Conservation (phyloP, 2,329 filamentous ascomycete species). For the Neoarthrinium moseri region DNA sequence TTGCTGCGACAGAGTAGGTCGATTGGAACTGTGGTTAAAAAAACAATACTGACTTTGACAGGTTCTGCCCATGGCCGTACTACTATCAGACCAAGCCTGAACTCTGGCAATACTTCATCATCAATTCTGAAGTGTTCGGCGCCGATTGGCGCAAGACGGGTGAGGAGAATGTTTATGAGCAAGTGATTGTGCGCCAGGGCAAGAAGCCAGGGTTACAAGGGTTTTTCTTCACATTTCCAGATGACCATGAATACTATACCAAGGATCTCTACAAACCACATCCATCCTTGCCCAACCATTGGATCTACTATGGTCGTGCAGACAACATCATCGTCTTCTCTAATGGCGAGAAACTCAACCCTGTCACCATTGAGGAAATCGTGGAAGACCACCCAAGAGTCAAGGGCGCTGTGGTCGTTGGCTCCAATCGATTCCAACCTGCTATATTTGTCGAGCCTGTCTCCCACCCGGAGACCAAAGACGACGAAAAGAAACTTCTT, state of each 20-base stretch:
- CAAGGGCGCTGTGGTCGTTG: conserved; percentile 43
- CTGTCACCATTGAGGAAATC: conserved; percentile 39
- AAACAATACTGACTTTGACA: conserved; percentile 18
- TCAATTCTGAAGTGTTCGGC: conserved; percentile 39
- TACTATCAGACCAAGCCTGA: conserved; percentile 30
- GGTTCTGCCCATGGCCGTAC: conserved; percentile 32
- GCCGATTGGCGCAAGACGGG: conserved; percentile 35
- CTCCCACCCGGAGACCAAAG: conserved; percentile 22
- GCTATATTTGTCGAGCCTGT: conserved; percentile 46
- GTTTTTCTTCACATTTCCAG: conserved; percentile 39
- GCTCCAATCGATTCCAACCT: conserved; percentile 43
- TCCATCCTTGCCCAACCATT: conserved; percentile 34
- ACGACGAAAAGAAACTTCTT: conserved; percentile 31
- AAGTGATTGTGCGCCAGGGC: conserved; percentile 23
- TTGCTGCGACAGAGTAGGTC: conserved; percentile 42
- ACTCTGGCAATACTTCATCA: conserved; percentile 43
- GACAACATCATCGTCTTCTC: conserved; percentile 50
- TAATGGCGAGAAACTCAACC: conserved; percentile 52
- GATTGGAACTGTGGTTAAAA: not conserved
- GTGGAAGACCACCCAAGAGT: conserved; percentile 37
- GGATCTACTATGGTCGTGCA: conserved; percentile 33
- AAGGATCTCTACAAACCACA: conserved; percentile 43
- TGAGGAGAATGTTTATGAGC: conserved; percentile 24
- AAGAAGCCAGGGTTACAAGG: conserved; percentile 21
- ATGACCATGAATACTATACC: conserved; percentile 38